phyloP scores from a whole-genome alignment of 495 filamentous ascomycete genomes.

The Penicillium cataractarum region DNA sequence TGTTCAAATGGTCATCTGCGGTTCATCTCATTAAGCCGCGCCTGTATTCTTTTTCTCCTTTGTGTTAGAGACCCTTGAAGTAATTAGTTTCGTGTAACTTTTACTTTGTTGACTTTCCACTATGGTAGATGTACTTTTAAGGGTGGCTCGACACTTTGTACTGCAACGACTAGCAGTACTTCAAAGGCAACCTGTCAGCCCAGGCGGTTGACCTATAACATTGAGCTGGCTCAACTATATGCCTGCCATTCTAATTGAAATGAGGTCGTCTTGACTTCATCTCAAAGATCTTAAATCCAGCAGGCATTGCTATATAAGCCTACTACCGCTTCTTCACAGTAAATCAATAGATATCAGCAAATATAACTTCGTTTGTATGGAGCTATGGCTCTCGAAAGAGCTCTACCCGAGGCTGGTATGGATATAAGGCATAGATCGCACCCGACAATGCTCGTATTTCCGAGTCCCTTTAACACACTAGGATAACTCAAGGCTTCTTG shows the following conservation, averaged over 20 bases:
- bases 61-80: conserved; percentile 40
- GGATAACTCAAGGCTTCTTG: background rate
- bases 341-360: no score
- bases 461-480: no score
- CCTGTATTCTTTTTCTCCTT: conserved; percentile 41
- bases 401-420: no score
- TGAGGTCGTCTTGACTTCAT: background rate
- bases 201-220: background rate
- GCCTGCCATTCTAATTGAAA: background rate
- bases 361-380: no score
- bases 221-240: background rate
- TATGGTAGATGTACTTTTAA: conserved; percentile 8
- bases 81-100: conserved; percentile 39
- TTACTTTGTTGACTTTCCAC: conserved; percentile 18
- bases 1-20: conserved; percentile 27
- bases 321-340: no score
- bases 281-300: no score
- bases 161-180: background rate
- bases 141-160: background rate
- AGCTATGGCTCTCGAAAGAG: no score
- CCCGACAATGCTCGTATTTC: no score
- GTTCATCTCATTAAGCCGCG: conserved; percentile 28
- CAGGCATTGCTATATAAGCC: no score
- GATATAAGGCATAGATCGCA: no score
- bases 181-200: background rate